These are phyloP conservation scores for Zygoascus sp. DNA, from an alignment of 1,139 yeast genomes.

Conservation along the genomic window DNA sequence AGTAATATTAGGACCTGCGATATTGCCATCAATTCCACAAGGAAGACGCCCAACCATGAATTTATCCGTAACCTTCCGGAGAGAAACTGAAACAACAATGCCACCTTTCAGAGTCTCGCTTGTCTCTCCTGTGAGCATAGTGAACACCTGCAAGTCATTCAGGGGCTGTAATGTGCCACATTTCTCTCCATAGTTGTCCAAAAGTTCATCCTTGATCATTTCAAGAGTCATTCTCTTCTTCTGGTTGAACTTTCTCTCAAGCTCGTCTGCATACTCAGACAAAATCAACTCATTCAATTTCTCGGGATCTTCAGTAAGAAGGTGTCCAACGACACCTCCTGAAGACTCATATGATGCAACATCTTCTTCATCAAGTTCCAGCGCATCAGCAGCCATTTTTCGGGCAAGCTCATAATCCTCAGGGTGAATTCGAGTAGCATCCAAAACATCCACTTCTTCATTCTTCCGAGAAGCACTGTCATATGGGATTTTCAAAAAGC, in stretches of 20 bases:
- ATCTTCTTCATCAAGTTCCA: conserved; percentile 94
- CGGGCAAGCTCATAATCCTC: conserved; percentile 95
- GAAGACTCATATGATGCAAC: conserved; percentile 67
- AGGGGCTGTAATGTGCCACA: conserved; percentile 68
- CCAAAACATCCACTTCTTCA: conserved; percentile 72
- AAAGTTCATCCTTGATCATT: conserved; percentile 83
- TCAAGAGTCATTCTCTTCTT: conserved; percentile 78
- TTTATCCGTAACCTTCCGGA: conserved; percentile 49
- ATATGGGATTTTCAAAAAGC: conserved; percentile 79
- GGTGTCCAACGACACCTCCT: conserved; percentile 81
- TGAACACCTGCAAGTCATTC: conserved; percentile 70
- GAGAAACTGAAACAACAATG: conserved; percentile 70
- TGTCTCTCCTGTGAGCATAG: conserved; percentile 86
- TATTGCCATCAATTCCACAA: conserved; percentile 69
- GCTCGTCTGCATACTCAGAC: conserved; percentile 90
- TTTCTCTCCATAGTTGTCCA: conserved; percentile 80
- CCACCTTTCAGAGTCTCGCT: conserved; percentile 63
- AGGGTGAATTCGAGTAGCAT: conserved; percentile 95
- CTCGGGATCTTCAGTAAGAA: conserved; percentile 78
- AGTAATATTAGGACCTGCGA: conserved; percentile 59
- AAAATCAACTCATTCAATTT: conserved; percentile 82
- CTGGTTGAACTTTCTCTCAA: conserved; percentile 70
- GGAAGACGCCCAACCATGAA: conserved; percentile 61
- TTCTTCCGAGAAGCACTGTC: conserved; percentile 47
- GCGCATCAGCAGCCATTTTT: conserved; percentile 96